Base-by-base conservation (phyloP, 345 rosid species). In the Brassica cretica region DNA sequence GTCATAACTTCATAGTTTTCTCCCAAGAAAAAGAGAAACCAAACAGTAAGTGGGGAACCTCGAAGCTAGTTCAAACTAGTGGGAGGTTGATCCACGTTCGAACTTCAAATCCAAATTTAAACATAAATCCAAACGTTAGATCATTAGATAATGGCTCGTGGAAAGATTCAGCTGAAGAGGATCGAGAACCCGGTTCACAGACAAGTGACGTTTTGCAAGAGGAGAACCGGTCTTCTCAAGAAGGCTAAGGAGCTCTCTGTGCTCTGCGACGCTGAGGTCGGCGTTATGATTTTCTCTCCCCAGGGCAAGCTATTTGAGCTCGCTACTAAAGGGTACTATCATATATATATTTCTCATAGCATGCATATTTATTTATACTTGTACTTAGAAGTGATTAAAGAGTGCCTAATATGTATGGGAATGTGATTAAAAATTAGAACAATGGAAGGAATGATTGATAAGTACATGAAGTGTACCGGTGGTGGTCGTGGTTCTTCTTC, bases 41-140 rank as follows among this genome's bases (percentile, higher is more conserved):
- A 88, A 89, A 76, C 16, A 60, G 73, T 71, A 49, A 75, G 83
- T 80, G 83, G 69, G 65, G 86, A 88, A 70, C 89, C 96, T 88
- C 85, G 92, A 90, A 92, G 97, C 98, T 94, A 94, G 98, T 94
- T 76, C 91, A 90, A 86, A 94, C 98, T 94, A 94, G 98, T 90
- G 89, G 93, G 84, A 85, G 97, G 93, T 88, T 88, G 93, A 78
- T 79, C 44, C 78, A 79, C 79, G 55, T 79, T 61, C 1, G 11
- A 63, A 68, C 1, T 73, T 61, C 41, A 78, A 66, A 65, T 71
- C 63, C 10, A 80, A 73, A 61, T 24, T 12, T 32, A 30, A 75
- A 71, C 60, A 12, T 51, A 58, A 80, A 37, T 12, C 41, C 5
- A 46, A 49, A 71, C 64, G 29, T 66, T 29, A 35, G 64, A 53